Evolutionary conservation across 352 stramenopile species (phyloP).

Genomic region (Phytophthora sojae): DNA sequence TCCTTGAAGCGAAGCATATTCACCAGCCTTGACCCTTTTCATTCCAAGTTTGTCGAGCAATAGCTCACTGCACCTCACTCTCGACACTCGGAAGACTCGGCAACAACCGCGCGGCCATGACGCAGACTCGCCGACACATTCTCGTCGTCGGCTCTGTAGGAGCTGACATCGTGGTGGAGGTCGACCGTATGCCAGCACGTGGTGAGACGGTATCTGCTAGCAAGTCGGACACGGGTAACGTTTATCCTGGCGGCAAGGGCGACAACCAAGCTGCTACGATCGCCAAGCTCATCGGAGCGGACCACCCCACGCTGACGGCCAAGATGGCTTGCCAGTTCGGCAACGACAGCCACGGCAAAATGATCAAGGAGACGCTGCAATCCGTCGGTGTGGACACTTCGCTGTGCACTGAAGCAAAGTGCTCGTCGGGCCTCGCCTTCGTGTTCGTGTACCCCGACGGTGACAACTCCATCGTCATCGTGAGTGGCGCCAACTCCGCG

Average conservation of each 20-base stretch:
- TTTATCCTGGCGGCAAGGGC: constrained; percentile 75
- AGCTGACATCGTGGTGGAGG: constrained; percentile 68
- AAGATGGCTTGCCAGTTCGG: constrained; percentile 69
- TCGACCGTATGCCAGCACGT: constrained; percentile 57
- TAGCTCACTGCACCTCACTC: not conserved
- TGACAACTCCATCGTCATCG: constrained; percentile 83
- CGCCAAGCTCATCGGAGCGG: constrained; percentile 40
- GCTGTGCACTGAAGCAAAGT: constrained; percentile 46
- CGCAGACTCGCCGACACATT: constrained; percentile 34
- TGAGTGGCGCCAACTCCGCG: constrained; percentile 68
- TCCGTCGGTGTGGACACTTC: constrained; percentile 43
- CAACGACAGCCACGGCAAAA: constrained; percentile 52
- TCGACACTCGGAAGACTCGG: too few relatives aligned
- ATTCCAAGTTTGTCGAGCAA: constrained; percentile 10
- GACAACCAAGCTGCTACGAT: constrained; percentile 72
- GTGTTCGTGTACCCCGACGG: constrained; percentile 78
- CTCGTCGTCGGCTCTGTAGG: constrained; percentile 75
- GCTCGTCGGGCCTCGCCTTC: constrained; percentile 68
- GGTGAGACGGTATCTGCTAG: constrained; percentile 64
- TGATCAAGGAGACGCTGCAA: constrained; percentile 45
- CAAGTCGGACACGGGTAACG: constrained; percentile 56
- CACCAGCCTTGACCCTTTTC: not conserved
- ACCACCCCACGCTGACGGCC: constrained; percentile 25
- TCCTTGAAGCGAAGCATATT: constrained; percentile 10
- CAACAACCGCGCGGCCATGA: constrained; percentile 12